Evolutionary conservation across 306 rosid species (phyloP).

Genomic region (Vigna nakashimae): DNA sequence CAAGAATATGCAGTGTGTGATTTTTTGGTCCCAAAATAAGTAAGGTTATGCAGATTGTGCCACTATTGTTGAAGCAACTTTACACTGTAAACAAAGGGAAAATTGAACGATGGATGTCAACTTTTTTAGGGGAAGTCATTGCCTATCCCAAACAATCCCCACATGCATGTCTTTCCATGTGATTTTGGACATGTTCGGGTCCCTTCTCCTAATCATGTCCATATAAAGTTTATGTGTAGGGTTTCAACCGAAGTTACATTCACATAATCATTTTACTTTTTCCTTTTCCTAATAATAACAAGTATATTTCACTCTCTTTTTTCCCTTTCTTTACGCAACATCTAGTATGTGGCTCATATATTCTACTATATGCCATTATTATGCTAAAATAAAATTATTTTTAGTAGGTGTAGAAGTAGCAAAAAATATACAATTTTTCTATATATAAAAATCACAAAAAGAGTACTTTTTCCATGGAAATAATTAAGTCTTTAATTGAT

Average conservation of each 20-base stretch:
- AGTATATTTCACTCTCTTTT: too few species aligned
- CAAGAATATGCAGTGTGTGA: not conserved
- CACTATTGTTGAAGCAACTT: constrained; percentile 46
- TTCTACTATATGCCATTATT: too few species aligned
- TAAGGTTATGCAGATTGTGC: constrained; percentile 8
- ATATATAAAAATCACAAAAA: too few species aligned
- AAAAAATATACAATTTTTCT: too few species aligned
- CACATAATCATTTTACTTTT: not conserved
- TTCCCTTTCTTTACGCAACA: too few species aligned
- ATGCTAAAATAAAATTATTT: too few species aligned
- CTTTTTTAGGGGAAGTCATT: constrained; percentile 39
- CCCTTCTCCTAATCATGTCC: constrained; percentile 41
- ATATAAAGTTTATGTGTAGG: not conserved
- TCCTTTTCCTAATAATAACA: not conserved
- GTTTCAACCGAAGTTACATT: not conserved
- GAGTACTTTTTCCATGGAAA: too few species aligned
- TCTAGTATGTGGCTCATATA: too few species aligned
- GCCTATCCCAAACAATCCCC: constrained; percentile 47
- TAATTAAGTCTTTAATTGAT: too few species aligned
- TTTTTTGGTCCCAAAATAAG: constrained; percentile 47
- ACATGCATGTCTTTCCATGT: constrained; percentile 52
- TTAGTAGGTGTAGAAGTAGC: too few species aligned
- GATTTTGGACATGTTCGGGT: constrained; percentile 43
- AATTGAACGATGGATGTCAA: constrained; percentile 40
- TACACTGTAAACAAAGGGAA: constrained; percentile 11